Percentiles rank a stretch among this genome's conserved stretches.
Conservation (phyloP, 805 yeast genomes). For the Ogataea dorogensis region DNA sequence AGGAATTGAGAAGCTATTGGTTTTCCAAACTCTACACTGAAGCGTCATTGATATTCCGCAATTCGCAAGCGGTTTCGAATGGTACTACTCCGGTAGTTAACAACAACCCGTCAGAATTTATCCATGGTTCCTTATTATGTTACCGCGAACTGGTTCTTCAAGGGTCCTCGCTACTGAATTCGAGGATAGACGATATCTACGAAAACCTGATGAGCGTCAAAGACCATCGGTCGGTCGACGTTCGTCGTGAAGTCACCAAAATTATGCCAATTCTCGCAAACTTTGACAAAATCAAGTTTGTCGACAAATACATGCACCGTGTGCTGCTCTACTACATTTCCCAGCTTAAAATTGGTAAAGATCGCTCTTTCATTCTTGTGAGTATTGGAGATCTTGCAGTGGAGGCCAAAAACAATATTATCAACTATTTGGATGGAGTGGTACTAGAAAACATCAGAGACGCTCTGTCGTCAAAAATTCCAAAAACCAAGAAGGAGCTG, state of each 20-base stretch:
- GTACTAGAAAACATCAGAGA: conserved; percentile 82
- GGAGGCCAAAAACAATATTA: conserved; percentile 79
- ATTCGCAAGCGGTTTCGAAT: conserved; percentile 11
- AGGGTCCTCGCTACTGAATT: conserved; percentile 69
- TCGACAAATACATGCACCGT: conserved; percentile 75
- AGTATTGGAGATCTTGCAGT: conserved; percentile 84
- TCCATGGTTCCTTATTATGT: conserved; percentile 86
- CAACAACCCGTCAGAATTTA: conserved; percentile 51
- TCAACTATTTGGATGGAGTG: conserved; percentile 84
- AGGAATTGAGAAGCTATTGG: conserved; percentile 70
- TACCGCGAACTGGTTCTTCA: conserved; percentile 73
- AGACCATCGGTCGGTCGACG: conserved; percentile 71
- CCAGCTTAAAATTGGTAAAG: conserved; percentile 70
- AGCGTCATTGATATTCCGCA: conserved; percentile 31
- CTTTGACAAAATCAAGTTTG: conserved; percentile 72
- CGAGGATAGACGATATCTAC: conserved; percentile 73
- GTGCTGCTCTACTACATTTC: conserved; percentile 74
- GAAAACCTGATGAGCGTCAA: conserved; percentile 70
- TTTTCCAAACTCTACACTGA: conserved; percentile 53
- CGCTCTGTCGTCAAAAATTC: conserved; percentile 62
- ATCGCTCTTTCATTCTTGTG: conserved; percentile 69
- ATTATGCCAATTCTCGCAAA: conserved; percentile 81
- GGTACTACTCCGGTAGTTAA: conserved; percentile 8
- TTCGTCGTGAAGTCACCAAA: conserved; percentile 80
- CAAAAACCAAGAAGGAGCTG: conserved; percentile 63